Evolutionary conservation across 306 rosid species (phyloP), one percentile per base, ranked within the genome.

Genomic region (Dryas octopetala): DNA sequence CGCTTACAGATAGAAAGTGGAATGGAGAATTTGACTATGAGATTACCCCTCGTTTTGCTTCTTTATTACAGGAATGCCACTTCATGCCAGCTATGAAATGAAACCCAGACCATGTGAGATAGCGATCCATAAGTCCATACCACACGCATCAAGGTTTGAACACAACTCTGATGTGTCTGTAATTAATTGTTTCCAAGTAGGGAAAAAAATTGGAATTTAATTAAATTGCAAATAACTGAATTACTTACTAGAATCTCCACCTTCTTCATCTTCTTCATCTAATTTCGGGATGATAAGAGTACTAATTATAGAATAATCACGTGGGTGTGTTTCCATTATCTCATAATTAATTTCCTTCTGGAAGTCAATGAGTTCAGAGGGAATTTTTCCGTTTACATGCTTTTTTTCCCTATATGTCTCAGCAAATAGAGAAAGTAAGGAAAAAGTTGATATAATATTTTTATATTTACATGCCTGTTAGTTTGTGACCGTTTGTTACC

Each of bases 1-100:
- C 61, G 53, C 46, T 76, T 70, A 75, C 85, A 68, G 85, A 82
- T 88, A 84, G 93, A 85, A 89, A 89, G 88, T 68, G 67, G 66
- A 62, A 52, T 58, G 55, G 32, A 5, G 17, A 71, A 12, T 58
- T 72, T 0, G 55, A 44, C 46, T 15, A 9, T 3, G 45, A 2
- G 1, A 5, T 38, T 19, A 45, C 4, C 60, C 68, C 49, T 48
- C 1, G 3, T 4, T 16, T 52, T 0, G 11, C 0, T 2, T 2
- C n/a, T 5, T 68, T 32, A 67, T 68, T 59, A 60, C 75, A 1
- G 7, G 3, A 50, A 4, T 59, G 41, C 60, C 74, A 44, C 51
- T 76, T 26, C 17, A 70, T 71, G 66, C 76, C 76, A 72, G 66
- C 76, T 58, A 7, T 15, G 43, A 26, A 62, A 60, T 11, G 3